A percentile compares a stretch with the other conserved stretches of the same genome.
Conservation (phyloP, 257 asterid genomes). For the Misopates orontium region DNA sequence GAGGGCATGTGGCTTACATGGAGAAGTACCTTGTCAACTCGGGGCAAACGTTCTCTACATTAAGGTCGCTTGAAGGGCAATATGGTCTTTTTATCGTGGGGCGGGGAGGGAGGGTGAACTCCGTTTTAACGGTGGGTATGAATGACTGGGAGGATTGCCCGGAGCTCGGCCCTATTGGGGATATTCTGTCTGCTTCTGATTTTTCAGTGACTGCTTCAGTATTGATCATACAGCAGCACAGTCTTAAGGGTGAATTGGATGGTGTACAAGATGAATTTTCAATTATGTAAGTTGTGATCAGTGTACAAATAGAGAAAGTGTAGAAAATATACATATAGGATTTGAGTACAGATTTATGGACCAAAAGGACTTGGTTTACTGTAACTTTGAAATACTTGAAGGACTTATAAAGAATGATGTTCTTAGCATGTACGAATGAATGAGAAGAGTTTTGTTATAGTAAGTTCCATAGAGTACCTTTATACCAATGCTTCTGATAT, state of each 20-base stretch:
- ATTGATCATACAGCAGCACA: slow-evolving; percentile 80
- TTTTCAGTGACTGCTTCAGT: slow-evolving; percentile 78
- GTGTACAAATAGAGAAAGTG: not conserved
- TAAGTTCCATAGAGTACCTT: too few relatives aligned
- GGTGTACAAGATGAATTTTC: slow-evolving; percentile 92
- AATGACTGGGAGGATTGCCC: slow-evolving; percentile 98
- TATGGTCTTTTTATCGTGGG: slow-evolving; percentile 87
- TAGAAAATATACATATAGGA: not conserved
- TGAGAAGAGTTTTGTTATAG: too few relatives aligned
- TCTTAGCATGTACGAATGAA: not conserved
- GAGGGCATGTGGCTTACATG: slow-evolving; percentile 83
- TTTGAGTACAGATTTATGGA: not conserved
- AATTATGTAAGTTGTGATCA: slow-evolving; percentile 48
- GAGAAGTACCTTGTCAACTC: slow-evolving; percentile 88
- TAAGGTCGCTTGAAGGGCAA: slow-evolving; percentile 83
- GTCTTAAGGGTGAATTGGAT: slow-evolving; percentile 76
- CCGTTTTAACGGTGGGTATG: slow-evolving; percentile 83
- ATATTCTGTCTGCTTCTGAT: slow-evolving; percentile 84
- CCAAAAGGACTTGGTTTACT: not conserved
- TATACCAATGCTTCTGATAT: too few relatives aligned
- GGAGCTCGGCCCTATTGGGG: slow-evolving; percentile 90
- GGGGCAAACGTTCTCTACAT: slow-evolving; percentile 77
- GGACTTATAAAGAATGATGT: not conserved
- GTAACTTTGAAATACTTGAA: not conserved
- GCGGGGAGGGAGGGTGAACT: slow-evolving; percentile 78